A percentile compares a stretch with the other conserved stretches of the same genome.
These are phyloP conservation scores for Nephelium lappaceum DNA, from an alignment of 345 rosid species.

Conservation along the genomic window DNA sequence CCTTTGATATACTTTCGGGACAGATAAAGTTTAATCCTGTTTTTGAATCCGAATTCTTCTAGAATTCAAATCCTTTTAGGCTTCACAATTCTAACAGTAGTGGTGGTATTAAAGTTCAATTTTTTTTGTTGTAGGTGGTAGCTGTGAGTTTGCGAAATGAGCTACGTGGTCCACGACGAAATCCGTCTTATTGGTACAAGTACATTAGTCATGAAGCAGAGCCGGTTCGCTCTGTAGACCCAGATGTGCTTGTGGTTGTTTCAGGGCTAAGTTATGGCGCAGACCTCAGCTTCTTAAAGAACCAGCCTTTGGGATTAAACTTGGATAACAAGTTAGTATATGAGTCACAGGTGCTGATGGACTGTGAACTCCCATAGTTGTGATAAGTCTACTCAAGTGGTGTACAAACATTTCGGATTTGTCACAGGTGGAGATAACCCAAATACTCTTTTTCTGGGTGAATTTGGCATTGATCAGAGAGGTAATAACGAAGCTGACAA, in stretches of 20 bases:
- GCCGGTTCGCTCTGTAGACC: constrained; percentile 23
- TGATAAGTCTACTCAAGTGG: not conserved
- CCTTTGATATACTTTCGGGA: too few species aligned
- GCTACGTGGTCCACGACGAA: too few species aligned
- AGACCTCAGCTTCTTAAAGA: constrained; percentile 34
- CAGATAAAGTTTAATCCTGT: too few species aligned
- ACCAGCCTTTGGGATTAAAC: constrained; percentile 20
- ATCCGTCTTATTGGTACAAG: too few species aligned
- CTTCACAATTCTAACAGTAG: too few species aligned
- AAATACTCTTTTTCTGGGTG: constrained; percentile 42
- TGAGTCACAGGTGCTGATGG: constrained; percentile 46
- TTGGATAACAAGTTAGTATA: constrained; percentile 36
- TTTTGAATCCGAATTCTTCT: too few species aligned
- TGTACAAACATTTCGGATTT: constrained; percentile 17
- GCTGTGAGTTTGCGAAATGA: too few species aligned
- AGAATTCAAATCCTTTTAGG: too few species aligned
- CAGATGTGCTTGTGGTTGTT: constrained; percentile 32
- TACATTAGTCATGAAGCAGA: too few species aligned
- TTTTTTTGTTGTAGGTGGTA: too few species aligned
- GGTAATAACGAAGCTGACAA: constrained; percentile 28
- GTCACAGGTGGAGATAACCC: constrained; percentile 1
- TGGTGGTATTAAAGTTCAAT: too few species aligned
- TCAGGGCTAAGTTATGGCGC: constrained; percentile 6
- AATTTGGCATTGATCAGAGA: constrained; percentile 45
- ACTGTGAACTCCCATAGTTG: constrained; percentile 20